A percentile compares a stretch with the other conserved stretches of the same genome.
Evolutionary conservation across 179 eudicot genomes (phyloP).

Genomic region (Patellifolia procumbens): DNA sequence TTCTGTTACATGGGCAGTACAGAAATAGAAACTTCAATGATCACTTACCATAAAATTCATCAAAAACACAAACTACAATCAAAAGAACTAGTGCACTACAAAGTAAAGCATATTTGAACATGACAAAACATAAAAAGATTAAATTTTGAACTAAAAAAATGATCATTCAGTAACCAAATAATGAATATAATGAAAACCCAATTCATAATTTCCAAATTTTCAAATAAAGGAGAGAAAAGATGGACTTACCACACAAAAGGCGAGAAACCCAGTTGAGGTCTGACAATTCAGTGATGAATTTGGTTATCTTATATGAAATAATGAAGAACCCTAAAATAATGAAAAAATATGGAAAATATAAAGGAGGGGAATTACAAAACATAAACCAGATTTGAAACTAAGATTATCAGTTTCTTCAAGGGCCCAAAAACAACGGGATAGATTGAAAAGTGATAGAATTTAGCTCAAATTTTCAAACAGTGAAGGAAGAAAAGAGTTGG

Average conservation of each 20-base stretch:
- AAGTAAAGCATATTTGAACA: not conserved
- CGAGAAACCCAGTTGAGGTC: constrained; percentile 14
- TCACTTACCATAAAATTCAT: constrained; percentile 10
- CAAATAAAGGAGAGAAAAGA: not conserved
- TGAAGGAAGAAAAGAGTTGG: not conserved
- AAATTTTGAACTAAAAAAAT: not conserved
- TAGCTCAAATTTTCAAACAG: not conserved
- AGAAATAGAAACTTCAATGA: constrained; percentile 12
- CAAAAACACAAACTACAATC: constrained; percentile 15
- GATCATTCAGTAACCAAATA: constrained; percentile 5
- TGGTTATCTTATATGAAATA: not conserved
- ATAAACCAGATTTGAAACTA: not conserved
- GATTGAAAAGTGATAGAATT: not conserved
- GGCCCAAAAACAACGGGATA: not conserved
- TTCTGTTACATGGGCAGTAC: constrained; percentile 17
- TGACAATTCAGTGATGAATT: constrained; percentile 26
- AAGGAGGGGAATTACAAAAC: not conserved
- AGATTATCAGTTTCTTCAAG: not conserved
- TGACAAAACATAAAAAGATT: not conserved
- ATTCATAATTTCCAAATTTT: not conserved
- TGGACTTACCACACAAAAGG: constrained; percentile 26
- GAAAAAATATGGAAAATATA: not conserved
- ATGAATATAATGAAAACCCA: constrained; percentile 13
- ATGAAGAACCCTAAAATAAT: constrained; percentile 28
- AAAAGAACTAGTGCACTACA: not conserved